Base-by-base conservation (phyloP, 805 yeast species). In the Zygoascus tannicola region DNA sequence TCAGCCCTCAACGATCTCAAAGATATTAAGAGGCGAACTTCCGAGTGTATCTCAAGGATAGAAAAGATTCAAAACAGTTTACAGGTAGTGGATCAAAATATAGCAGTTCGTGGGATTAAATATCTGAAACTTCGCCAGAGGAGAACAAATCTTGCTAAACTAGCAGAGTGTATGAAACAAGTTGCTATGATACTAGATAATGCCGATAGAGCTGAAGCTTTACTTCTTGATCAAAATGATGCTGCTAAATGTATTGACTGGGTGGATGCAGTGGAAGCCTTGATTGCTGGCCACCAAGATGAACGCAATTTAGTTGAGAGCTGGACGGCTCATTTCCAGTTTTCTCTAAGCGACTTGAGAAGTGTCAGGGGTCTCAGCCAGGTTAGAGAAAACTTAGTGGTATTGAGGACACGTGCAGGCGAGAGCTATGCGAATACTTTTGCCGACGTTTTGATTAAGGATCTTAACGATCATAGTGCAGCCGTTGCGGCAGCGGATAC, bases 1-100 rank as follows among this genome's bases (percentile, higher is more conserved):
- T 77, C 77, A 41, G 88, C 96, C 0, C 66, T 94, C 44, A 85
- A 80, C 43, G 94, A 86, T 50, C 73, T 92, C 45, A 78, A 79
- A 53, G 69, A 67, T 5, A 78, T 88, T 30, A 56, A 61, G 1
- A 75, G 74, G 49, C 45, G 50, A 20, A 75, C 88, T 2, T 63
- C 67, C 10, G 58, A 60, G 10, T 73, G 87, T 20, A 66, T 81
- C 0, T 57, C 60, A 4, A 65, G 70, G 33, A 66, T 81, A 39
- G 58, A 70, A 26, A 55, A 58, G 0, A 62, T 88, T n/a, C 65
- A 69, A 32, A 45, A 54, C 0, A 69, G 73, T 15, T 58, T 87
- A 3, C 58, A 64, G 2, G 45, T 51, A 1, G 59, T 80, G 10
- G 80, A 80, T 42, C 54, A 59, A 19, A 64, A 69, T 7, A 76